These are phyloP conservation scores for Eucalyptus tenuipes DNA, from an alignment of 345 rosid genomes.

Conservation along the genomic window DNA sequence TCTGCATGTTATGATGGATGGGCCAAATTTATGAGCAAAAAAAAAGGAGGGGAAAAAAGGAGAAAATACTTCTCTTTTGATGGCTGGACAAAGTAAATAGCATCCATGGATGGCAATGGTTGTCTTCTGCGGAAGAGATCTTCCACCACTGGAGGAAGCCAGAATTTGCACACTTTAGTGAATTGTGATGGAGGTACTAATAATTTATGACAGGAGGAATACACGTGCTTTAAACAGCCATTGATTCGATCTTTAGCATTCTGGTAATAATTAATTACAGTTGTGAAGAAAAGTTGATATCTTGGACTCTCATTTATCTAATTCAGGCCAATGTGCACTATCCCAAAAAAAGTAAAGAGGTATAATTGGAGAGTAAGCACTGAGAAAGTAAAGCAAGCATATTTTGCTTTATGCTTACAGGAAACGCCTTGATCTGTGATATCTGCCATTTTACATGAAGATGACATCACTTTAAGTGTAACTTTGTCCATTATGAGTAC, in stretches of 20 bases:
- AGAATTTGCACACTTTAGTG: background rate
- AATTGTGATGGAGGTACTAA: background rate
- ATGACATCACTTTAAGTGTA: conserved; percentile 82
- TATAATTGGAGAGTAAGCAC: background rate
- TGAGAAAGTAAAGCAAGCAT: background rate
- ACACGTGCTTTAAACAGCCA: background rate
- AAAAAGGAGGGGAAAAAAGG: background rate
- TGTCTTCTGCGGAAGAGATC: conserved; percentile 88
- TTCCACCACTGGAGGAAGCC: conserved; percentile 70
- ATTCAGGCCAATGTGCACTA: background rate
- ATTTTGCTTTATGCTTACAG: conserved; percentile 27
- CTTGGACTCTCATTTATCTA: background rate
- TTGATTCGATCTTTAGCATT: background rate
- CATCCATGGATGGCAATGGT: conserved; percentile 87
- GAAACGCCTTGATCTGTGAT: conserved; percentile 96
- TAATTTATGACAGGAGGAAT: background rate
- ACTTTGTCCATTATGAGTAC: conserved; percentile 90
- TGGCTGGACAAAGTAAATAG: conserved; percentile 81
- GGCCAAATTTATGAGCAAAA: background rate
- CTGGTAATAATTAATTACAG: background rate
- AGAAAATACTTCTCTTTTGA: conserved; percentile 70
- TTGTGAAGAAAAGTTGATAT: background rate
- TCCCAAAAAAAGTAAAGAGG: background rate
- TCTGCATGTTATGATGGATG: background rate
- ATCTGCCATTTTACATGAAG: conserved; percentile 86